A percentile compares a stretch with the other conserved stretches of the same genome.
Conservation (phyloP, 805 yeast genomes). For the Cyberlindnera samutprakarnensis region DNA sequence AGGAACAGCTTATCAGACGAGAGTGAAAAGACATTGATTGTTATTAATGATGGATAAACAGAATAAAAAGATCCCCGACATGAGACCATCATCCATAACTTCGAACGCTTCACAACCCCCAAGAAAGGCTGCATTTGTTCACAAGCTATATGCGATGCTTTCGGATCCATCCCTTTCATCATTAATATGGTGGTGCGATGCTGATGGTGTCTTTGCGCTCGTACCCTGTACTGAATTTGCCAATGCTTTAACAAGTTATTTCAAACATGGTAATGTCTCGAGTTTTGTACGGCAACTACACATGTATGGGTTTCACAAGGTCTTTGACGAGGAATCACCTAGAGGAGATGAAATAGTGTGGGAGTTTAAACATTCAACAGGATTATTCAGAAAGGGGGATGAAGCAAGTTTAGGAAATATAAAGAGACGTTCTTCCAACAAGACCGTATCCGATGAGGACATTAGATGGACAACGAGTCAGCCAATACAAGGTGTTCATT, state of each 20-base stretch:
- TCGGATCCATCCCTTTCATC: conserved; percentile 44
- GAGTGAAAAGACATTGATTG: too few species aligned
- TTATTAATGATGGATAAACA: too few species aligned
- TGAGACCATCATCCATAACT: neutral
- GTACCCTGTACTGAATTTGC: conserved; percentile 60
- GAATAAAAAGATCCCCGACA: too few species aligned
- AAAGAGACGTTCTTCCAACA: conserved; percentile 45
- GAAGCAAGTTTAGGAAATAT: conserved; percentile 53
- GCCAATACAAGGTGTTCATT: conserved; percentile 2
- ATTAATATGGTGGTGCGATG: conserved; percentile 55
- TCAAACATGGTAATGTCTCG: conserved; percentile 91
- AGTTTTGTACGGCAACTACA: conserved; percentile 90
- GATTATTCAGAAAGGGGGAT: conserved; percentile 68
- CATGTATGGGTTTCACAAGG: conserved; percentile 95
- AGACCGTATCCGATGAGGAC: conserved; percentile 12
- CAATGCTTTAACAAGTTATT: conserved; percentile 56
- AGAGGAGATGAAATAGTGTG: conserved; percentile 33
- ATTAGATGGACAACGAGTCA: conserved; percentile 6
- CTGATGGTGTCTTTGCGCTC: conserved; percentile 50
- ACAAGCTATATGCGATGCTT: conserved; percentile 56
- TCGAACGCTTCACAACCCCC: conserved; percentile 1
- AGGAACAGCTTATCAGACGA: too few species aligned
- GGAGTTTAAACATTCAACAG: conserved; percentile 80
- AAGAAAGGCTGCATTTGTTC: conserved; percentile 45
- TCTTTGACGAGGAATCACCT: conserved; percentile 23